Evolutionary conservation across 148 eudicot genomes (phyloP).

Genomic region (Fagopyrum tataricum): DNA sequence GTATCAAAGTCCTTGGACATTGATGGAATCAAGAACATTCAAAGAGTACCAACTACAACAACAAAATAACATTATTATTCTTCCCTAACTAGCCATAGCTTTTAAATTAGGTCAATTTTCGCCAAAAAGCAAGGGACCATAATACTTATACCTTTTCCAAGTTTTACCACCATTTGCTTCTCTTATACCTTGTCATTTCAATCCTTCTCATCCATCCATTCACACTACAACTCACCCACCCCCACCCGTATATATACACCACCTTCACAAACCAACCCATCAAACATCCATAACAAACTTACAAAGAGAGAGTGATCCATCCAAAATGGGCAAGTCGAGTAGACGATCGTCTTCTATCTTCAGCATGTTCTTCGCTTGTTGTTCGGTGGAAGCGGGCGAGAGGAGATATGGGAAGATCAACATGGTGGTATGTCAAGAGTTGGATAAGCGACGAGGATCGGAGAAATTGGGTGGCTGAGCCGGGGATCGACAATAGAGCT

Average conservation of each 20-base stretch:
- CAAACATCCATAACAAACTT: background rate
- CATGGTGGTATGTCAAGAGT: background rate
- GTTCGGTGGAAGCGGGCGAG: background rate
- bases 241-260: background rate
- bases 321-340: slow-evolving; percentile 5
- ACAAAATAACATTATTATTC: background rate
- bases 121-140: slow-evolving; percentile 11
- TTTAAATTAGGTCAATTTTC: background rate
- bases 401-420: slow-evolving; percentile 7
- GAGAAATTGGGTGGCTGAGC: background rate
- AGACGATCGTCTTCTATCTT: background rate
- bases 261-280: background rate
- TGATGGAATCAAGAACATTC: slow-evolving; percentile 5
- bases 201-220: slow-evolving; percentile 10
- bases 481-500: background rate
- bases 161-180: slow-evolving; percentile 11
- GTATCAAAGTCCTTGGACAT: background rate
- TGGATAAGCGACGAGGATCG: slow-evolving; percentile 9
- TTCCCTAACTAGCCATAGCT: background rate
- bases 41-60: slow-evolving; percentile 11
- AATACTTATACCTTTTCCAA: slow-evolving; percentile 12
- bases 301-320: background rate
- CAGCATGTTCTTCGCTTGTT: background rate
- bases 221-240: slow-evolving; percentile 10
- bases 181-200: slow-evolving; percentile 3